Base-by-base conservation (phyloP, 768 basidiomycete species). In the Boletus sp. region DNA sequence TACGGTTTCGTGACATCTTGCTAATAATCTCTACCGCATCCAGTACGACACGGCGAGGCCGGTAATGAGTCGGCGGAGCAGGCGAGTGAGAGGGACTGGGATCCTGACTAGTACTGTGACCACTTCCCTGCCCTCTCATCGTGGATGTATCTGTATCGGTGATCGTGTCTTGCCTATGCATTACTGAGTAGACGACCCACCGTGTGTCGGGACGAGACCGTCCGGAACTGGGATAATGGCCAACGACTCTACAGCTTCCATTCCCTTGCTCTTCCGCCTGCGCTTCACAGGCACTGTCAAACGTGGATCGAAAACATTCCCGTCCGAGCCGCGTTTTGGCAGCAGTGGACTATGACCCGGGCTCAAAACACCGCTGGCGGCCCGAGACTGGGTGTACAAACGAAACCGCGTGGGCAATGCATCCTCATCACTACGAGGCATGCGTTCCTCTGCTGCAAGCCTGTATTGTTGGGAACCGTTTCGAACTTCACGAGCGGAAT, bases 21-120 rank as follows among this genome's bases (percentile, higher is more conserved):
- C 17, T 37, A 17, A 61, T 36, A 32, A 67, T 65, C 35, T 66
- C 70, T 14, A 61, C 61, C 0, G 59, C 65, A 1, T 67, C 65
- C 41, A 65, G 37, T 5, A 59, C 47, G 12, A 50, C n/a, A 5
- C 67, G 63, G 36, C 32, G 24, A 40, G 55, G 33, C 15, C 17
- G 15, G 15, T 39, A 10, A 54, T 20, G 24, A 1, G 5, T 39
- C 15, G 24, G 11, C 12, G 33, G 29, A 18, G 40, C 2, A 45
- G 28, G 15, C 8, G 15, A 20, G 2, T 37, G 18, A 6, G 49
- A 20, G 0, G 29, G 48, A 39, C 18, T n/a, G 15, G n/a, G 37
- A 20, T 6, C 20, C 20, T 20, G 55, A n/a, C 29, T n/a, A n/a
- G n/a, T n/a, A n/a, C n/a, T 24, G 32, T 5, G 28, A 20, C 11